A percentile compares a stretch with the other conserved stretches of the same genome.
Conservation (phyloP, 2,329 filamentous ascomycete species). For the Aspergillus fumigatiaffinis region DNA sequence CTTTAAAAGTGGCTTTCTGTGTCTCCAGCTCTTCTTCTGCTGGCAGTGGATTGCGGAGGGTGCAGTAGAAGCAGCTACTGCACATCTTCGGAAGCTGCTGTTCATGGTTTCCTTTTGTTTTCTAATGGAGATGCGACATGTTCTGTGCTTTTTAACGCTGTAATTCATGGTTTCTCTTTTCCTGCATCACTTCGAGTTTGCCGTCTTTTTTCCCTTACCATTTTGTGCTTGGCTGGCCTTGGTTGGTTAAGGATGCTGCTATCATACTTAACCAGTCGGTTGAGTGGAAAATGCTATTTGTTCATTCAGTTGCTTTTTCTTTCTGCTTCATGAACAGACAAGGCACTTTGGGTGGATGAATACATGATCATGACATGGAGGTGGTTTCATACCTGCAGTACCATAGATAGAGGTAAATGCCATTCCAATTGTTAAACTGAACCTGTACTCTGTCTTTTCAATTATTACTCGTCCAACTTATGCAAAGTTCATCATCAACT, state of each 20-base stretch:
- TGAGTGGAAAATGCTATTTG: constrained; percentile 36
- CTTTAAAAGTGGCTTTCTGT: constrained; percentile 41
- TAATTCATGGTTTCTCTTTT: constrained; percentile 31
- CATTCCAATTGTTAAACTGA: constrained; percentile 19
- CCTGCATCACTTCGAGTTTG: constrained; percentile 23
- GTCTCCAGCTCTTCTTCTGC: constrained; percentile 31
- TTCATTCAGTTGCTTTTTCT: constrained; percentile 25
- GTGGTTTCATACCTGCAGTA: constrained; percentile 29
- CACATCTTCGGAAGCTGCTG: constrained; percentile 13
- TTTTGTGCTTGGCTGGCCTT: constrained; percentile 36
- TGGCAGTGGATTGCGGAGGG: constrained; percentile 20
- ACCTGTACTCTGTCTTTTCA: neutral
- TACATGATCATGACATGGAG: constrained; percentile 28
- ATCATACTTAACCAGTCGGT: constrained; percentile 35
- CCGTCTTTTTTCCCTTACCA: constrained; percentile 23
- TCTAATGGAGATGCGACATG: constrained; percentile 36
- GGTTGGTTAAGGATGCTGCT: constrained; percentile 35
- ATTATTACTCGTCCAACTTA: neutral
- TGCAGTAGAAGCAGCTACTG: constrained; percentile 8
- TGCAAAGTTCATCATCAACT: neutral
- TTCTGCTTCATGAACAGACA: constrained; percentile 16
- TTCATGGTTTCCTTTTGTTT: constrained; percentile 37
- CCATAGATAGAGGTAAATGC: constrained; percentile 35
- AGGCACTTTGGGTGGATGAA: constrained; percentile 25
- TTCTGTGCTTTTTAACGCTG: constrained; percentile 33